phyloP scores from a whole-genome alignment of 441 rosid species.

The Populus trichocarpa region DNA sequence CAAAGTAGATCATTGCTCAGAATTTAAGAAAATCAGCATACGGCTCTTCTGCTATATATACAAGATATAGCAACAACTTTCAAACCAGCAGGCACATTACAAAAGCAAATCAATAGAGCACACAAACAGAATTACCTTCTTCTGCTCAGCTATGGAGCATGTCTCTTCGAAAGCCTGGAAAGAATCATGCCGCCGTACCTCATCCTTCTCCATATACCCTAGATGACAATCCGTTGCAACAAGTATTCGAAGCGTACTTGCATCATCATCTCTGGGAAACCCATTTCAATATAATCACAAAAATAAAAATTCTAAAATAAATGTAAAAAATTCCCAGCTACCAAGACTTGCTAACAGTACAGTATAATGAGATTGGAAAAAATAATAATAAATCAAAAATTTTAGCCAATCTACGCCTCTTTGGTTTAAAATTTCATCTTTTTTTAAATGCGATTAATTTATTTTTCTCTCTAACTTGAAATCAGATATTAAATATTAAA shows the following conservation, averaged over 20 bases:
- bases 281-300: not conserved
- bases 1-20: not conserved
- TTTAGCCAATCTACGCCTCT: not conserved
- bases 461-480: not conserved
- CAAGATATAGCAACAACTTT: not conserved
- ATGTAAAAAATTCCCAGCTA: not conserved
- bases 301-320: not conserved
- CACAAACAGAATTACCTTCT: conserved; percentile 47
- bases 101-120: not conserved
- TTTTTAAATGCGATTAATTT: not conserved
- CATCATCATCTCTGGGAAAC: conserved; percentile 53
- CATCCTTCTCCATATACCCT: conserved; percentile 99
- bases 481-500: not conserved
- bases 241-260: conserved; percentile 67
- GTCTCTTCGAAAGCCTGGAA: conserved; percentile 94
- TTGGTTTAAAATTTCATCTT: not conserved
- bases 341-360: not conserved
- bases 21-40: not conserved
- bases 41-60: not conserved
- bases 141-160: conserved; percentile 84
- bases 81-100: not conserved
- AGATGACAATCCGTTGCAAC: conserved; percentile 96
- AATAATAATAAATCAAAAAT: not conserved
- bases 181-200: conserved; percentile 87
- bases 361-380: no score